These are phyloP conservation scores for Fusarium foetens DNA, from an alignment of 2,329 filamentous ascomycete species.

Conservation along the genomic window DNA sequence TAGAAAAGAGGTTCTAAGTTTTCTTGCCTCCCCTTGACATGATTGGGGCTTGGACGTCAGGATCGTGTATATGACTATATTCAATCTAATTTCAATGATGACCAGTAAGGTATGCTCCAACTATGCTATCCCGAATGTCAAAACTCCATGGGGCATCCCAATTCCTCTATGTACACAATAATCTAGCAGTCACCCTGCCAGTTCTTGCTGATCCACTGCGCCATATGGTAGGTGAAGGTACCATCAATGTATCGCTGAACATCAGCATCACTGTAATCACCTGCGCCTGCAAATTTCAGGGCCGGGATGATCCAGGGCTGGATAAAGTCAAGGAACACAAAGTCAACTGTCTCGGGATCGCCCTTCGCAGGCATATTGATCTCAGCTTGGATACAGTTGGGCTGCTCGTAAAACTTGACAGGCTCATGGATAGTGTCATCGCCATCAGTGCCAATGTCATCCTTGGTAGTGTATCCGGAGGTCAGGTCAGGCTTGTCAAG, in stretches of 20 bases:
- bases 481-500: constrained; percentile 58
- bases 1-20: too few species aligned
- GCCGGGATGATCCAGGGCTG: constrained; percentile 83
- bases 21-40: fast-evolving
- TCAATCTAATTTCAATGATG: constrained; percentile 7
- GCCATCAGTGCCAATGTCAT: constrained; percentile 84
- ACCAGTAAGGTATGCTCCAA: neutral
- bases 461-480: constrained; percentile 85
- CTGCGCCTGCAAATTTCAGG: constrained; percentile 68
- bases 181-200: constrained; percentile 62
- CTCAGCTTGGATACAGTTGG: constrained; percentile 82
- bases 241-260: constrained; percentile 63
- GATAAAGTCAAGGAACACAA: constrained; percentile 93
- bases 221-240: constrained; percentile 66
- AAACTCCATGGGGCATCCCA: constrained; percentile 19
- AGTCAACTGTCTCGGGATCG: constrained; percentile 78
- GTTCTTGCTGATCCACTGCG: constrained; percentile 67
- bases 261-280: constrained; percentile 57
- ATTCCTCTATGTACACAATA: neutral
- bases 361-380: constrained; percentile 68
- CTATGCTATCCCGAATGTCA: neutral
- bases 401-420: constrained; percentile 79
- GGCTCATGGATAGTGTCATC: constrained; percentile 88
- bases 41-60: fast-evolving
- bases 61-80: neutral